These are phyloP conservation scores for Phaeosphaeriaceae sp. DNA, from an alignment of 2,329 filamentous ascomycete species.

Conservation along the genomic window DNA sequence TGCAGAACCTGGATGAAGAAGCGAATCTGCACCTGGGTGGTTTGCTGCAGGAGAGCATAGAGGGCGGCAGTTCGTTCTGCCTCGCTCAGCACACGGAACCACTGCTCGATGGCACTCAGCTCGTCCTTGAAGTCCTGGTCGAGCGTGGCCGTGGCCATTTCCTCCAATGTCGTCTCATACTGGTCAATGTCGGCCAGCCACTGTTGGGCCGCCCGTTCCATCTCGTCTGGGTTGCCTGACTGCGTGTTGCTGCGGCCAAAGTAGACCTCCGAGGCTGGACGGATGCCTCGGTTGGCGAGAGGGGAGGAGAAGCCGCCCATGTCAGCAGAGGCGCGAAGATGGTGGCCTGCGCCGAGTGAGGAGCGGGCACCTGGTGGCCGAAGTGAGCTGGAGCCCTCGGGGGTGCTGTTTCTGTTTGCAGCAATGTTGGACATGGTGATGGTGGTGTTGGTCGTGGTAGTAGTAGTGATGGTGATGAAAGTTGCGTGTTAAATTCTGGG, in stretches of 20 bases:
- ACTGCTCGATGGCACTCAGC: conserved; percentile 97
- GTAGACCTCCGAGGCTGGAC: conserved; percentile 90
- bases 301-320: conserved; percentile 83
- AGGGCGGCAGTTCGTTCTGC: conserved; percentile 94
- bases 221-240: conserved; percentile 76
- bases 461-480: not conserved
- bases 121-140: conserved; percentile 99
- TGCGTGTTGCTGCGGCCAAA: conserved; percentile 78
- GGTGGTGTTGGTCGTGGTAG: not conserved
- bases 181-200: conserved; percentile 99
- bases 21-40: conserved; percentile 96
- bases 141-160: conserved; percentile 98
- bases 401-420: conserved; percentile 92
- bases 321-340: conserved; percentile 93
- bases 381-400: conserved; percentile 84
- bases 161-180: conserved; percentile 97
- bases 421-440: conserved; percentile 57
- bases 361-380: conserved; percentile 81
- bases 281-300: conserved; percentile 77
- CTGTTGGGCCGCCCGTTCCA: conserved; percentile 94
- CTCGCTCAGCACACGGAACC: conserved; percentile 97
- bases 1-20: conserved; percentile 99
- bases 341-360: conserved; percentile 76
- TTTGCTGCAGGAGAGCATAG: conserved; percentile 96
- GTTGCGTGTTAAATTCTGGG: conserved; percentile 2